Conservation (phyloP, 1,284 basidiomycete genomes). For the Fomitopsis pinicola region DNA sequence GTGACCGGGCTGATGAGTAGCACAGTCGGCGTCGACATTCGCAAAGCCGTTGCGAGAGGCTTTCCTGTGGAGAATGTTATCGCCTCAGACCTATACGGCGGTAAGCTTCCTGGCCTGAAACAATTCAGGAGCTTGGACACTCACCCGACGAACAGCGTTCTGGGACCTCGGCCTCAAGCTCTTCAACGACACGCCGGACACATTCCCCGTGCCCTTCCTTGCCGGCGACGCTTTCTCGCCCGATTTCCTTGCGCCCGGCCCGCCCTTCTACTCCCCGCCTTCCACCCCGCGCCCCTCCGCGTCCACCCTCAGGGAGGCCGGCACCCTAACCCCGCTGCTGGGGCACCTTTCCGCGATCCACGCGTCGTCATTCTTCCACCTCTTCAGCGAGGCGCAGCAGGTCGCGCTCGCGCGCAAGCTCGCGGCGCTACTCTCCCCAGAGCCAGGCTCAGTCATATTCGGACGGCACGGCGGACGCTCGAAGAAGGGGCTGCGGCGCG, state of each 20-base stretch:
- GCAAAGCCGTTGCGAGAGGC: constrained; percentile 37
- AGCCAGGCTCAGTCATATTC: constrained; percentile 31
- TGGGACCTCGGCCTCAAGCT: constrained; percentile 28
- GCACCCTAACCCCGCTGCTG: constrained; percentile 34
- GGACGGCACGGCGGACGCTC: constrained; percentile 23
- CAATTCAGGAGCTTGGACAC: neutral
- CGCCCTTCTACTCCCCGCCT: constrained; percentile 19
- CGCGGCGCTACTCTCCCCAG: constrained; percentile 34
- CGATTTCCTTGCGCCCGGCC: constrained; percentile 21
- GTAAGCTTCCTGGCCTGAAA: constrained; percentile 13
- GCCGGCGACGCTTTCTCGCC: constrained; percentile 38
- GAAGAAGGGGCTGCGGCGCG: constrained; percentile 14
- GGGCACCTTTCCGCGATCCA: constrained; percentile 36
- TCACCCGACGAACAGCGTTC: constrained; percentile 13
- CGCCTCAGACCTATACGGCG: constrained; percentile 28
- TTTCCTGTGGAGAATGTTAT: constrained; percentile 29
- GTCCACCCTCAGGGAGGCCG: constrained; percentile 19
- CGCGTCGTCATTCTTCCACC: constrained; percentile 42
- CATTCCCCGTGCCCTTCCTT: constrained; percentile 40
- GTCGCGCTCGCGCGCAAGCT: constrained; percentile 32
- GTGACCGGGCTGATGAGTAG: too few species aligned
- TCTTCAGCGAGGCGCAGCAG: constrained; percentile 40
- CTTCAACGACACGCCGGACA: constrained; percentile 25
- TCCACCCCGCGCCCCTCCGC: constrained; percentile 27
- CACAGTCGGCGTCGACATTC: constrained; percentile 39